A percentile compares a stretch with the other conserved stretches of the same genome.
Evolutionary conservation across 352 stramenopile genomes (phyloP).

Genomic region (Globisporangium iwayamae): DNA sequence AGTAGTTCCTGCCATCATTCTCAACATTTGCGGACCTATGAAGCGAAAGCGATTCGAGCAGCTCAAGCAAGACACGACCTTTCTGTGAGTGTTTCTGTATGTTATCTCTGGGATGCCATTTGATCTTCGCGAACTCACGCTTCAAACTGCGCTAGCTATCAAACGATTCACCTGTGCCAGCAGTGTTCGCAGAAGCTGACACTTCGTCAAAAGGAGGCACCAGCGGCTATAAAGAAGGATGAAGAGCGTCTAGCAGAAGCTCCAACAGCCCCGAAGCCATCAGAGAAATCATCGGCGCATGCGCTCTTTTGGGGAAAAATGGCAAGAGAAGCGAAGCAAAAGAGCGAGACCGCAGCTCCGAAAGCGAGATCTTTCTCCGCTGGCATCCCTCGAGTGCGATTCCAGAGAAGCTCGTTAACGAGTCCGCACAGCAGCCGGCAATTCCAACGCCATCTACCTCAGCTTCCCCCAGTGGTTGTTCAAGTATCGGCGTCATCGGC

Average conservation of each 20-base stretch:
- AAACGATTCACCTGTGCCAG: conserved; percentile 40
- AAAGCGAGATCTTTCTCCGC: conserved; percentile 20
- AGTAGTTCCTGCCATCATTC: conserved; percentile 30
- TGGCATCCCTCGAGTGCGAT: conserved; percentile 23
- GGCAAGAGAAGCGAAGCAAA: conserved; percentile 19
- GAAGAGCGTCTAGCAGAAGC: neutral
- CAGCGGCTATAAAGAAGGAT: neutral
- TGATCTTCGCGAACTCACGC: neutral
- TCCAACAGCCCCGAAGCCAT: conserved; percentile 1
- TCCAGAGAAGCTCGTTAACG: conserved; percentile 27
- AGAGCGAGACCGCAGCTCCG: conserved; percentile 2
- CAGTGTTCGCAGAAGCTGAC: conserved; percentile 32
- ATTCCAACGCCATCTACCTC: conserved; percentile 29
- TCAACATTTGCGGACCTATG: conserved; percentile 28
- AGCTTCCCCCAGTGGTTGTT: conserved; percentile 21
- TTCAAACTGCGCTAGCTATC: conserved; percentile 26
- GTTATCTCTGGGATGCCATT: neutral
- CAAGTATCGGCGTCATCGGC: conserved; percentile 16
- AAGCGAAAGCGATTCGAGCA: conserved; percentile 37
- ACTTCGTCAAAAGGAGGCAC: conserved; percentile 7
- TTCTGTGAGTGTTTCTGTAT: conserved; percentile 28
- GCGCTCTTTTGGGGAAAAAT: conserved; percentile 37
- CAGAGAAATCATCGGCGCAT: conserved; percentile 29
- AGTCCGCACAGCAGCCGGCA: conserved; percentile 25
- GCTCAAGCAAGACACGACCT: conserved; percentile 33